phyloP scores from a whole-genome alignment of 306 rosid species.

The Malus fusca region DNA sequence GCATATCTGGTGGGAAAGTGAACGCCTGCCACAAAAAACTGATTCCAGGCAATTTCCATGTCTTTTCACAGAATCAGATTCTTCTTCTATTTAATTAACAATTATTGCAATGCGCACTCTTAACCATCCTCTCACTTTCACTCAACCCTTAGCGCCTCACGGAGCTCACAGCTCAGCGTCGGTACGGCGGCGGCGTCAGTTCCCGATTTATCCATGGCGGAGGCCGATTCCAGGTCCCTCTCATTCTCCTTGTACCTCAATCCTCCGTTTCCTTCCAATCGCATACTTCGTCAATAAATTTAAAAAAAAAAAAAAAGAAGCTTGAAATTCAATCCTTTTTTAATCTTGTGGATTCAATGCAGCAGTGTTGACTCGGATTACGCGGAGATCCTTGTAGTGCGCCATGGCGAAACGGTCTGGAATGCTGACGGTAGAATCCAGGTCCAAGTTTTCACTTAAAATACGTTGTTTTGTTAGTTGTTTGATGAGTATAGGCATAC shows the following conservation, averaged over 20 bases:
- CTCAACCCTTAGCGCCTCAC: background rate
- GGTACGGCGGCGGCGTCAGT: conserved; percentile 26
- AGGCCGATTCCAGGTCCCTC: conserved; percentile 41
- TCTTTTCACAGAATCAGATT: background rate
- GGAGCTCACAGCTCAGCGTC: background rate
- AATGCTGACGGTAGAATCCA: conserved; percentile 68
- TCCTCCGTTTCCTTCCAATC: background rate
- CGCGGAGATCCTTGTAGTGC: conserved; percentile 74
- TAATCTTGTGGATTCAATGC: conserved; percentile 2
- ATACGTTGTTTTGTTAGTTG: background rate
- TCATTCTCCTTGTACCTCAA: background rate
- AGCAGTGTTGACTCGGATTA: conserved; percentile 37
- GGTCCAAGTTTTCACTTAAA: conserved; percentile 33
- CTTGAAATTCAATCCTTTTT: background rate
- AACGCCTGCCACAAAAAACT: no score
- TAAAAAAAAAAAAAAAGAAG: no score
- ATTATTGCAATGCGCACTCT: background rate
- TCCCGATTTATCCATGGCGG: conserved; percentile 23
- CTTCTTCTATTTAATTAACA: no score
- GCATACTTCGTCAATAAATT: background rate
- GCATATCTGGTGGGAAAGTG: no score
- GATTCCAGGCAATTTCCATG: no score
- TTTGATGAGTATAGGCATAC: background rate
- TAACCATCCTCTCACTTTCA: background rate
- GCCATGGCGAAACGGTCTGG: conserved; percentile 95